Evolutionary conservation across 225 moss, liverwort and hornwort genomes (phyloP).

Genomic region (Polytrichum commune): DNA sequence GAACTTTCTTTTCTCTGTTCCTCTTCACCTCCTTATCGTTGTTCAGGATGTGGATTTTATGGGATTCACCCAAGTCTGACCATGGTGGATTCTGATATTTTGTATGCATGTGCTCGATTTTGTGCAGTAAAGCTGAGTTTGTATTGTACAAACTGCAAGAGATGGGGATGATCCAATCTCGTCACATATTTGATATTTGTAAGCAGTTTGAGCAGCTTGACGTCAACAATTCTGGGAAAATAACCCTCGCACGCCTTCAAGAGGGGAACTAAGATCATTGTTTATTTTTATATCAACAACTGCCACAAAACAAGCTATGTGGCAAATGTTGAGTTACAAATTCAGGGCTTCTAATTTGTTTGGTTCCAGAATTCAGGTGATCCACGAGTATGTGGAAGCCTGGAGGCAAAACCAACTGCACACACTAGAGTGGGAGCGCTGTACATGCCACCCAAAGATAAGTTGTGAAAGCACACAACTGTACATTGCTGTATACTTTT

Average conservation of each 20-base stretch:
- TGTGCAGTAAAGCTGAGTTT: conserved; percentile 73
- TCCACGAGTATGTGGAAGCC: not conserved
- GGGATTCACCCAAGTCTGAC: too few species aligned
- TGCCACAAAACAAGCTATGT: not conserved
- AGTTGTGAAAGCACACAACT: not conserved
- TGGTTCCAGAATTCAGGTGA: not conserved
- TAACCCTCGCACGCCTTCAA: conserved; percentile 66
- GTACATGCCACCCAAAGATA: not conserved
- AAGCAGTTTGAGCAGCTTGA: conserved; percentile 72
- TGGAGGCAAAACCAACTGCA: not conserved
- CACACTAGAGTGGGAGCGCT: not conserved
- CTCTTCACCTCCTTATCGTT: too few species aligned
- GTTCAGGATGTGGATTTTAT: too few species aligned
- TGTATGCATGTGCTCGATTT: not conserved
- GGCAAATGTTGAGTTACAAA: conserved; percentile 1
- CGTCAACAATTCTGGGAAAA: conserved; percentile 50
- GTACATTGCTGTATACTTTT: not conserved
- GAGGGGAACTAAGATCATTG: conserved; percentile 31
- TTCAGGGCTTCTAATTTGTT: not conserved
- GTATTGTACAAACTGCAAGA: conserved; percentile 84
- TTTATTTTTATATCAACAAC: not conserved
- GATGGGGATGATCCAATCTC: conserved; percentile 50
- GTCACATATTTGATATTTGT: conserved; percentile 48
- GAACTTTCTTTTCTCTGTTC: too few species aligned
- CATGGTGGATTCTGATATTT: not conserved